Evolutionary conservation across 768 basidiomycete genomes (phyloP), one percentile per base, ranked within the genome.

Genomic region (Leccinum incarnatum): DNA sequence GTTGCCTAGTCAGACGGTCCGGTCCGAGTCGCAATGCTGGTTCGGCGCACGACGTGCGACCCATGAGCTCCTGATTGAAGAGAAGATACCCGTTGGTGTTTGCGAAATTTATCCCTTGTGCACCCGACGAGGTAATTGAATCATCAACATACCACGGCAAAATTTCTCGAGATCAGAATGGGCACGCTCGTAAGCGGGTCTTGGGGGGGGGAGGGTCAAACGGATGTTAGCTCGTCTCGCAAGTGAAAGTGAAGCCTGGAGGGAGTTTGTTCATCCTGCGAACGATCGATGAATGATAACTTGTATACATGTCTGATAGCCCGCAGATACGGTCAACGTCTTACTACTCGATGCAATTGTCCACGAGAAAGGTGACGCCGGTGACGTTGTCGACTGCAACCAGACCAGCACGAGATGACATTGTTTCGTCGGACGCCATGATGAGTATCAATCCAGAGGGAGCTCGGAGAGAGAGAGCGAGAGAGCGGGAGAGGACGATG

Each of bases 341-440:
- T n/a, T 63, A 87, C 91, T 91, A 93, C 85, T 93, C 91, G 36
- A 92, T 84, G 57, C 73, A 79, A 65, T 91, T 89, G 68, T 91
- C 90, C 27, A 91, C 88, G 11, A 91, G 78, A 63, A 91, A 87
- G 0, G 83, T 88, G 59, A 89, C 29, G 29, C 9, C 78, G 1
- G 61, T 66, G 10, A 81, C 63, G 57, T 63, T 67, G 57, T 82
- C 77, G 37, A 82, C 77, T 14, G 50, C 50, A 0, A 68, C 55
- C 29, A 71, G 49, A 29, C 66, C 70, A 27, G 54, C 63, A 8
- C 64, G 65, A 23, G 63, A 42, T 42, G 42, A 59, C n/a, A 56
- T 46, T 3, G 29, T 55, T 11, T 51, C 2, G 46, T 34, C 32
- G 32, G 29, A 29, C 29, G 8, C 8, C 29, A 34, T 34, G 30